Evolutionary conservation across 2,329 filamentous ascomycete species (phyloP), one percentile per base, ranked within the genome.

Genomic region (Ustulina deusta): DNA sequence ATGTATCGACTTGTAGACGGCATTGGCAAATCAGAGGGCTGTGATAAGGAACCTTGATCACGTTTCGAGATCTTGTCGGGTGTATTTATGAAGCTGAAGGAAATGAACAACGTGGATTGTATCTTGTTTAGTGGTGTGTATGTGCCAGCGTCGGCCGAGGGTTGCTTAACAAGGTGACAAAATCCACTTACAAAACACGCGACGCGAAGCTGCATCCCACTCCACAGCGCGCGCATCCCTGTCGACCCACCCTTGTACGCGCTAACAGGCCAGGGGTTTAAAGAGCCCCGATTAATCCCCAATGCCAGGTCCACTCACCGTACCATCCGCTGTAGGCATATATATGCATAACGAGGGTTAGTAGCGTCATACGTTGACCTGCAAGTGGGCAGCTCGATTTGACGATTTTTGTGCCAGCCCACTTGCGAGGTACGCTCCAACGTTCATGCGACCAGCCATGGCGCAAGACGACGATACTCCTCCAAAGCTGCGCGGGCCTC

Each of bases 401-500:
- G 22, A 52, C 48, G 48, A 46, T 68, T 70, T 63, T 60, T 36
- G 40, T 63, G 48, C 17, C 46, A 9, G 27, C 59, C 27, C 22
- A 61, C 57, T 61, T 29, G 63, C 22, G n/a, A n/a, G n/a, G n/a
- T 5, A 25, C 29, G 7, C 32, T 17, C 52, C 20, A 38, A 40
- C 57, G 61, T 58, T 52, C 65, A 40, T 54, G 20, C 64, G 54
- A 63, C 40, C 65, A 46, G 61, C 46, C 70, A 81, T 81, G 74
- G 76, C 76, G 42, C 76, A 76, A 75, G 74, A 79, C 69, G 61
- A 74, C 62, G 69, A 70, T 44, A 67, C 69, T 5, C 69, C 66
- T 25, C 74, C 66, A 17, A 52, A 61, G 32, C 72, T 75, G 27
- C 76, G 74, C 51, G 75, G 73, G 32, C 77, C 79, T 46, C 79